Evolutionary conservation across 2,329 filamentous ascomycete genomes (phyloP), one percentile per base, ranked within the genome.

Genomic region (Westerdykella ornata): DNA sequence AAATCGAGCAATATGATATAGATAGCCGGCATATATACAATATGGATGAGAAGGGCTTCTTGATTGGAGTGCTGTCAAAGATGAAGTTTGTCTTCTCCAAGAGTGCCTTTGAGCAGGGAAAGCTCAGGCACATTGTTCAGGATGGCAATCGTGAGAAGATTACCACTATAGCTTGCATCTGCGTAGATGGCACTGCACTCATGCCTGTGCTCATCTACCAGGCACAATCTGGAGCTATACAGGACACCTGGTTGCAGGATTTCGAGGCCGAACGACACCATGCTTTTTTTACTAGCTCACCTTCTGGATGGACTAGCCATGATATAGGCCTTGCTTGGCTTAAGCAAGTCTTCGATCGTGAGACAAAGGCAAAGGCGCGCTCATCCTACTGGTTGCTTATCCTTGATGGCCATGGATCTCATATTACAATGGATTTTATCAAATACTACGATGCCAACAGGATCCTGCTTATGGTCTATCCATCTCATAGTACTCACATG

Each of bases 291-390:
- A 36, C 37, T 22, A 26, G 32, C 33, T 41, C 41, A 32, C 40
- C 42, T 31, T 17, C 40, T 17, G n/a, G 33, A 20, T 1, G 62
- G 63, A 32, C 37, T 13, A 47, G 42, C 30, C 39, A 47, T 22
- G 14, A 47, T 34, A 42, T 47, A 11, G 37, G 38, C 15, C 15
- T 44, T 15, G 41, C 44, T 7, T 46, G 31, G 37, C 38, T 46
- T 29, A 36, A 41, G 30, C 22, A 40, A 18, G 41, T 46, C 5
- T 46, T 46, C 35, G 29, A 46, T 41, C 37, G 37, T n/a, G 4
- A 37, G 5, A 40, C 44, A 8, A 46, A 41, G 30, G 17, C 30
- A 38, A 20, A 36, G 13, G 39, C 47, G 6, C 37, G 38, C 22
- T 13, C 17, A 41, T 37, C 16, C n/a, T 47, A 40, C 15, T 31